A percentile compares a stretch with the other conserved stretches of the same genome.
Evolutionary conservation across 192 early-diverging fungal species (phyloP).

Genomic region (Backusella morwellensis): DNA sequence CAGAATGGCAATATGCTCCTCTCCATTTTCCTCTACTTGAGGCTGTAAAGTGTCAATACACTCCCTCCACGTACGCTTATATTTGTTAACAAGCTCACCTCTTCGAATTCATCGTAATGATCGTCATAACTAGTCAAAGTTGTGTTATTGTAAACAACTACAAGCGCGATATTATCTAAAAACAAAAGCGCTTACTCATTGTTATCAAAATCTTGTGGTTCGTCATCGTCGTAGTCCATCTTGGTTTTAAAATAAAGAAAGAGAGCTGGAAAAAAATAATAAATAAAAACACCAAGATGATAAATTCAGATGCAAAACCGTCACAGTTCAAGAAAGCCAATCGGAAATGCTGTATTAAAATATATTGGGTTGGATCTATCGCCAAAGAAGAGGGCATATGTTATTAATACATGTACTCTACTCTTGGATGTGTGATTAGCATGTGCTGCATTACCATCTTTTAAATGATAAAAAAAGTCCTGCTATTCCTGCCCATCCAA

Average conservation of each 20-base stretch:
- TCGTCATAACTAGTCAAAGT: not conserved
- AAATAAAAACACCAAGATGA: not conserved
- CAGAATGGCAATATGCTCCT: not conserved
- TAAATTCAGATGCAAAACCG: not conserved
- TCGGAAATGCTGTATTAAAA: too few relatives aligned
- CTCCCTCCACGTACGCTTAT: too few relatives aligned
- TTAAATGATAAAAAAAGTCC: too few relatives aligned
- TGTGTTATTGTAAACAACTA: not conserved
- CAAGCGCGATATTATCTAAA: not conserved
- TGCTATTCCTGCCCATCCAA: too few relatives aligned
- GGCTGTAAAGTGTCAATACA: not conserved
- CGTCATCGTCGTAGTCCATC: conserved; percentile 17
- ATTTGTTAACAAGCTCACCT: not conserved
- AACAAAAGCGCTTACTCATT: not conserved
- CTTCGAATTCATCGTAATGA: not conserved
- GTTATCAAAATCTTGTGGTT: conserved; percentile 2
- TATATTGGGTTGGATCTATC: too few relatives aligned
- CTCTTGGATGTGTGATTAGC: too few relatives aligned
- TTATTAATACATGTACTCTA: too few relatives aligned
- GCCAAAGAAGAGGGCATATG: too few relatives aligned
- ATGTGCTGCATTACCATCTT: too few relatives aligned
- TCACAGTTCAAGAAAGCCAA: too few relatives aligned
- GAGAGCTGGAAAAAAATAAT: not conserved
- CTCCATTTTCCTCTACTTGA: not conserved
- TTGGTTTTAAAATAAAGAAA: not conserved